phyloP scores from a whole-genome alignment of 2,329 filamentous ascomycete species.

The Aspergillus nomiae region DNA sequence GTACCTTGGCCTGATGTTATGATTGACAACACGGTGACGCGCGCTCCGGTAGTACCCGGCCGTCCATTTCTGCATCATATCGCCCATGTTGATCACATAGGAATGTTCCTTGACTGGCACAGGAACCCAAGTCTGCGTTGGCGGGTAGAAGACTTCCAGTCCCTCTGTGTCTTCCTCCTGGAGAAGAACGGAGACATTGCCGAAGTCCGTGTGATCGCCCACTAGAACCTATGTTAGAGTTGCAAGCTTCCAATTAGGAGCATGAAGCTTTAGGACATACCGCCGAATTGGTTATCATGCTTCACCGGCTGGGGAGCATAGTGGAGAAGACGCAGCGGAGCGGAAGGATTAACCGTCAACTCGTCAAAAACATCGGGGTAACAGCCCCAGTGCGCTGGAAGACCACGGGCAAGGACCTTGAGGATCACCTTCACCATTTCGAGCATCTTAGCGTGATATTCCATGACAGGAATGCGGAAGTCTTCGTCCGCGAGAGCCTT shows the following conservation, averaged over 20 bases:
- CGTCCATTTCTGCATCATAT: constrained; percentile 9
- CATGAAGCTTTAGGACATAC: neutral
- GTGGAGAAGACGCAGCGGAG: constrained; percentile 1
- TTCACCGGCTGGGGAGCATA: constrained; percentile 8
- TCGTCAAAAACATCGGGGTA: neutral
- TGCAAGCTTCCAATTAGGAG: too few species aligned
- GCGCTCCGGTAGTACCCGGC: constrained; percentile 3
- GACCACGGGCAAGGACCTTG: constrained; percentile 15
- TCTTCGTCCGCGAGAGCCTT: constrained; percentile 24
- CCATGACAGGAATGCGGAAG: constrained; percentile 27
- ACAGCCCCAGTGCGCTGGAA: neutral
- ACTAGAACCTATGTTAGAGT: neutral
- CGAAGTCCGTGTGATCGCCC: constrained; percentile 11
- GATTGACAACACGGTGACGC: constrained; percentile 1
- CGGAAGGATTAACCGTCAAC: neutral
- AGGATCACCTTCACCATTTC: constrained; percentile 28
- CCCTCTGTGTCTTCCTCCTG: constrained; percentile 5
- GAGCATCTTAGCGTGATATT: constrained; percentile 32
- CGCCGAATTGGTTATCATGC: constrained; percentile 3
- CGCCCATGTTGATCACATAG: constrained; percentile 8
- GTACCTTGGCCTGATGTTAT: neutral
- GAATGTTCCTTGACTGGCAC: neutral
- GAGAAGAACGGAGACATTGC: constrained; percentile 1
- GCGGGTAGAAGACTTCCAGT: constrained; percentile 4
- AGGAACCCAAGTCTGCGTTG: constrained; percentile 6